These are phyloP conservation scores for Pseudogymnoascus sp. DNA, from an alignment of 2,329 filamentous ascomycete genomes.

Conservation along the genomic window DNA sequence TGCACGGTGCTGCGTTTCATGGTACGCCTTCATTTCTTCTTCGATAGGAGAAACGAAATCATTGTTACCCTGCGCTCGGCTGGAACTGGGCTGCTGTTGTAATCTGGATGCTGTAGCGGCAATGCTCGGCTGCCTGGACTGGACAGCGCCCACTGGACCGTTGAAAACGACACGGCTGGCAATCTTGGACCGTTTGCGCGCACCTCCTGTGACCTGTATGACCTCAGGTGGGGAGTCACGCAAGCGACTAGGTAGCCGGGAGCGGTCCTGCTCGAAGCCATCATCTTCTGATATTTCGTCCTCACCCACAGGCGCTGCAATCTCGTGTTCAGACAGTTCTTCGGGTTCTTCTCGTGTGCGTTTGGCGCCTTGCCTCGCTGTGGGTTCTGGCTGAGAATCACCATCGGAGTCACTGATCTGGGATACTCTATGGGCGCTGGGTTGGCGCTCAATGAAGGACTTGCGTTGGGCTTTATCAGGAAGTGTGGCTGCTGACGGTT, in stretches of 20 bases:
- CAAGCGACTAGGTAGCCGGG: constrained; percentile 13
- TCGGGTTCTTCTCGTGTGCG: background rate
- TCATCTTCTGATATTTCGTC: constrained; percentile 29
- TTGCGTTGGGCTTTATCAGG: constrained; percentile 10
- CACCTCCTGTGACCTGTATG: background rate
- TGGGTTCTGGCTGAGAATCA: constrained; percentile 9
- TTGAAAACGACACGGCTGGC: background rate
- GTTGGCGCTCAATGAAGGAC: constrained; percentile 17
- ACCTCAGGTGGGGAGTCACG: background rate
- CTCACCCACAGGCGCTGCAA: background rate
- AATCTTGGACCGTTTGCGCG: background rate
- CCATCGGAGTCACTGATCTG: constrained; percentile 13
- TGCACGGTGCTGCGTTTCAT: constrained; percentile 1
- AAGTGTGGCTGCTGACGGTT: background rate
- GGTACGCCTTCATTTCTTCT: background rate
- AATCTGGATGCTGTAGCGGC: background rate
- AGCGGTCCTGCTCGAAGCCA: constrained; percentile 34
- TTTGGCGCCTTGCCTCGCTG: background rate
- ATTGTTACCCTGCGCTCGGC: background rate
- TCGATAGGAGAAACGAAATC: background rate
- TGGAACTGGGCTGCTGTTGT: background rate
- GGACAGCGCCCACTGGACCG: background rate
- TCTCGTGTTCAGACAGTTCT: background rate
- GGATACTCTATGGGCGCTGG: constrained; percentile 14
- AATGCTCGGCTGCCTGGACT: background rate